Evolutionary conservation across 768 basidiomycete species (phyloP), one percentile per base, ranked within the genome.

Genomic region (Hypholoma sublateritium): DNA sequence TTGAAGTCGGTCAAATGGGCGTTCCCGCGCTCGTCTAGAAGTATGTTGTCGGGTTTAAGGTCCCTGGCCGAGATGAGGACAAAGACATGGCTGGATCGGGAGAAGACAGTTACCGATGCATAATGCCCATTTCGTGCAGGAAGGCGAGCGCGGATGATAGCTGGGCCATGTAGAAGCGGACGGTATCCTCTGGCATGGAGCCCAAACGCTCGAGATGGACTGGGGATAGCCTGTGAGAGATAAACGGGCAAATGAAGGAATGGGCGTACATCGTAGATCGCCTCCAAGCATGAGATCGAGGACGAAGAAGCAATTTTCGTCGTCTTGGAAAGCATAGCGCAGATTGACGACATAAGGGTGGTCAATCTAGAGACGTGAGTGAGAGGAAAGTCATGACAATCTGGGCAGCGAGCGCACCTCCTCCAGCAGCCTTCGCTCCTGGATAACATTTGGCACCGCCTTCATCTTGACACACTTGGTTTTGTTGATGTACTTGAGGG

Each of bases 401-500:
- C 48, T 19, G 35, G 55, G 25, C 45, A 25, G 58, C 45, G 32
- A 52, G 62, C 69, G 39, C 50, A 95, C 95, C 87, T 99, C 97
- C 74, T 99, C 97, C 25, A 99, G 81, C 39, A 99, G 75, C 35
- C 94, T 80, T 24, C 97, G 86, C 70, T 99, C 97, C 70, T 98
- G 97, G 49, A 99, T 87, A 69, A 99, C 93, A 69, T 99, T 98
- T 21, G 93, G 87, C 36, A 98, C 95, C 1, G 95, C 95, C 67
- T 95, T 95, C 94, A 97, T 97, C 80, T 95, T 95, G 60, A 97
- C 94, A 64, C 91, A 97, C 79, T 96, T 95, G 41, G 90, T 71
- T 73, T 99, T 99, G 80, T 98, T 98, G 75, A 99, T 99, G 76
- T 99, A 99, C 73, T 99, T 99, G 72, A 99, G 86, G 5, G 97